phyloP scores from a whole-genome alignment of 2,329 filamentous ascomycete genomes.

The Leptographium lundbergii region DNA sequence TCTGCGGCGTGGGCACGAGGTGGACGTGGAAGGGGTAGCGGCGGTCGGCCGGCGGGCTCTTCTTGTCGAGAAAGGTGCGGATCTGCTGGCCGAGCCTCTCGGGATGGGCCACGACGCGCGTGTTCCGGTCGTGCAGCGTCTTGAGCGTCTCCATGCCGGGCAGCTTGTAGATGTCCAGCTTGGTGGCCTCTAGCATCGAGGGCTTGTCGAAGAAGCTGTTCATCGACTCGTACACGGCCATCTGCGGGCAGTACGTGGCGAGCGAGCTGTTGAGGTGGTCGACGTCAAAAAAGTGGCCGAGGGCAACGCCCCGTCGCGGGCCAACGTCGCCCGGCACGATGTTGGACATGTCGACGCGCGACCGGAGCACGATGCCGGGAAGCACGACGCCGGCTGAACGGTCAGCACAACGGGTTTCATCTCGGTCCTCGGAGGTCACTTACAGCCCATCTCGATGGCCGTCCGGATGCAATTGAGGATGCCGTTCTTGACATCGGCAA shows the following conservation, averaged over 20 bases:
- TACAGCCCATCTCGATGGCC: constrained; percentile 34
- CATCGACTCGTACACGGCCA: constrained; percentile 21
- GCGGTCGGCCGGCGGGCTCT: constrained; percentile 16
- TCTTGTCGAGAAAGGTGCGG: constrained; percentile 15
- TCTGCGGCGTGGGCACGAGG: constrained; percentile 14
- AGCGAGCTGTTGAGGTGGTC: constrained; percentile 19
- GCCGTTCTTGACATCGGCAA: constrained; percentile 32
- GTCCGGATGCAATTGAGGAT: constrained; percentile 31
- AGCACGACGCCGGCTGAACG: constrained; percentile 23
- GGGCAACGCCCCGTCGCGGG: constrained; percentile 16
- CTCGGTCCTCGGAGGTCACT: constrained; percentile 9
- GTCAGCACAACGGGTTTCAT: not conserved
- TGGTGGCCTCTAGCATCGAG: constrained; percentile 14
- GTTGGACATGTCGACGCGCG: constrained; percentile 17
- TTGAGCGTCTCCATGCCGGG: constrained; percentile 6
- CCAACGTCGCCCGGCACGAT: constrained; percentile 14
- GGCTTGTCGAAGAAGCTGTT: constrained; percentile 22
- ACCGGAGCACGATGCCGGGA: constrained; percentile 22
- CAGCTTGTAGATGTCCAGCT: constrained; percentile 15
- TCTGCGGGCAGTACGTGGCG: constrained; percentile 21
- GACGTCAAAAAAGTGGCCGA: constrained; percentile 23
- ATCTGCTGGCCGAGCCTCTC: constrained; percentile 13
- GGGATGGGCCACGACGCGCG: constrained; percentile 16
- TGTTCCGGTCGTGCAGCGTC: constrained; percentile 7
- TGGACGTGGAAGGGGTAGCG: constrained; percentile 21